These are phyloP conservation scores for Paraglomus occultum DNA, from an alignment of 192 early-diverging fungal species.

Conservation along the genomic window DNA sequence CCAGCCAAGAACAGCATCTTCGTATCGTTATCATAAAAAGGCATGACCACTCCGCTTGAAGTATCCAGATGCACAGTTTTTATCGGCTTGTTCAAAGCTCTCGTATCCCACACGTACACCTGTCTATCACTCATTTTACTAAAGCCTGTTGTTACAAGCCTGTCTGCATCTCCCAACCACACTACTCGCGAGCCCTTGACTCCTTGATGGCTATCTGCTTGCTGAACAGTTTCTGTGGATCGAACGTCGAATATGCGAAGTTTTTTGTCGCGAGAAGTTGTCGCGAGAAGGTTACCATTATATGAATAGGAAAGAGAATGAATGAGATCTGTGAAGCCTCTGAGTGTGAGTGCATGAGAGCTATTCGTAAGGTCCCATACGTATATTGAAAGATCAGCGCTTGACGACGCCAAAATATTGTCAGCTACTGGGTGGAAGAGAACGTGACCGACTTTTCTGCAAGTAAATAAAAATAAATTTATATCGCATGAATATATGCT, in stretches of 20 bases:
- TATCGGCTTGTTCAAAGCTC: constrained; percentile 67
- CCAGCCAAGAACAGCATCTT: constrained; percentile 93
- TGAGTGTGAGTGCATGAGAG: constrained; percentile 69
- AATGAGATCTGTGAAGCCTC: constrained; percentile 87
- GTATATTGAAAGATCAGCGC: constrained; percentile 83
- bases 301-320: constrained; percentile 90
- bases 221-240: constrained; percentile 73
- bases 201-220: constrained; percentile 87
- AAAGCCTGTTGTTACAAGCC: constrained; percentile 93
- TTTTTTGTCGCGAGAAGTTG: constrained; percentile 96
- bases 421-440: constrained; percentile 95
- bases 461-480: neutral
- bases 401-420: constrained; percentile 86
- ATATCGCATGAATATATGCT: neutral
- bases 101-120: constrained; percentile 84
- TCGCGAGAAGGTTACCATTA: constrained; percentile 80
- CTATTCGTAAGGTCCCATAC: constrained; percentile 95
- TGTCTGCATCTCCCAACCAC: constrained; percentile 80
- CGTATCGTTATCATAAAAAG: constrained; percentile 90
- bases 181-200: constrained; percentile 94
- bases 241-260: constrained; percentile 93
- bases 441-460: constrained; percentile 96
- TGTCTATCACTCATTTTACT: constrained; percentile 93
- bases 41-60: constrained; percentile 94
- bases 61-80: constrained; percentile 81